Percentiles rank a stretch among this genome's conserved stretches.
Evolutionary conservation across 768 basidiomycete genomes (phyloP).

Genomic region (Amanita fuliginea): DNA sequence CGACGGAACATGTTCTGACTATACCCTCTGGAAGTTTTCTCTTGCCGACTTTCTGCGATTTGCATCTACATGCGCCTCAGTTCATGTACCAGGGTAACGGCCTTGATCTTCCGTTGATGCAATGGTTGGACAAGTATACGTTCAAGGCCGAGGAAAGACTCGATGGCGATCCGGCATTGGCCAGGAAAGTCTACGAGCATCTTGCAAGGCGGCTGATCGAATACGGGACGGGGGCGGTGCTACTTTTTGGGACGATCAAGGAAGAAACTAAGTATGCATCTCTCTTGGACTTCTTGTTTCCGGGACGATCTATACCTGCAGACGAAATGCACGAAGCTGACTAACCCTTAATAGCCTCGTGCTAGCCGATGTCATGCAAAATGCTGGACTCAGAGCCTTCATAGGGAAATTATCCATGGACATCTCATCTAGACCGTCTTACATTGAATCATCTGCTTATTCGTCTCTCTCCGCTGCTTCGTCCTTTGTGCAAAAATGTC

Average conservation of each 20-base stretch:
- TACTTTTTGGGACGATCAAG: constrained; percentile 79
- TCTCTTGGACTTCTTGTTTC: neutral
- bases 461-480: constrained; percentile 38
- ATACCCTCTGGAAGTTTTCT: constrained; percentile 53
- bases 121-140: constrained; percentile 77
- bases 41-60: constrained; percentile 71
- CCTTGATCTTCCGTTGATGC: constrained; percentile 72
- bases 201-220: constrained; percentile 58
- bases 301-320: neutral
- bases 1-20: constrained; percentile 12
- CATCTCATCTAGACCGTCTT: constrained; percentile 57
- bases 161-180: constrained; percentile 50
- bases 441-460: constrained; percentile 48
- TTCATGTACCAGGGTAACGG: constrained; percentile 84
- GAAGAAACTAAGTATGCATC: constrained; percentile 65
- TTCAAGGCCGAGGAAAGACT: constrained; percentile 73
- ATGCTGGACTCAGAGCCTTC: constrained; percentile 63
- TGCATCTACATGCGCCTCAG: constrained; percentile 85
- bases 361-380: constrained; percentile 64
- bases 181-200: constrained; percentile 52
- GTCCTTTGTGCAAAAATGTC: constrained; percentile 47
- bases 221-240: constrained; percentile 66
- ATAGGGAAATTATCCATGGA: constrained; percentile 94
- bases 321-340: neutral
- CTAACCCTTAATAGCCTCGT: constrained; percentile 41